Evolutionary conservation across 805 yeast genomes (phyloP), one percentile per base, ranked within the genome.

Genomic region (Lipomyces japonicus): DNA sequence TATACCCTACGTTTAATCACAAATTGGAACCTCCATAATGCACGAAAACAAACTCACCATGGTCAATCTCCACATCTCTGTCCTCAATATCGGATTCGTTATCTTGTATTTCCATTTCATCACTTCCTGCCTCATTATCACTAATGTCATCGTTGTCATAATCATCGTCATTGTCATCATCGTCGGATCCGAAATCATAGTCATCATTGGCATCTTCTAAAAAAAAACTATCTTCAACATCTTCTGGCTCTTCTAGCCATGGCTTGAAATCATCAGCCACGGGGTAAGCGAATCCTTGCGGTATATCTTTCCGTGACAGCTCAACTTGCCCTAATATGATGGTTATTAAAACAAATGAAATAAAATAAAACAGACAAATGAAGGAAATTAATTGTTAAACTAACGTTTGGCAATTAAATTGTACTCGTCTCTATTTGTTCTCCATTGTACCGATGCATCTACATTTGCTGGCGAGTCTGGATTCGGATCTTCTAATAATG

Each of bases 381-480:
- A 7, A 28, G 31, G 26, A 12, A 10, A 30, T 9, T 12, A 22
- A 46, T 9, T 2, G n/a, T 4, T 4, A 4, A 12, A 32, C 52
- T 16, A 18, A 44, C 52, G 38, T 24, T 38, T 35, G 3, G 89
- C 95, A 64, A 80, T 79, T 62, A 77, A 80, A 66, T 79, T 79
- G 71, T 88, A 91, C 40, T 78, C 81, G 23, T 82, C 87, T 25
- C 83, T 82, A 67, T 84, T 79, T 63, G 86, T 87, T 63, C 95
- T 77, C 78, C 87, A 89, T 61, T 85, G 86, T 39, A 89, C 88
- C 18, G 95, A 86, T 16, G 97, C 97, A 68, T 91, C 97, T 44
- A 91, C 90, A 68, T 91, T 91, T 4, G 97, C 97, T 4, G 97
- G 97, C 1, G 96, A 86, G 53, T 81, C 79, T 51, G 86, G 83